These are phyloP conservation scores for Fusarium globosum DNA, from an alignment of 2,329 filamentous ascomycete genomes.

Conservation along the genomic window DNA sequence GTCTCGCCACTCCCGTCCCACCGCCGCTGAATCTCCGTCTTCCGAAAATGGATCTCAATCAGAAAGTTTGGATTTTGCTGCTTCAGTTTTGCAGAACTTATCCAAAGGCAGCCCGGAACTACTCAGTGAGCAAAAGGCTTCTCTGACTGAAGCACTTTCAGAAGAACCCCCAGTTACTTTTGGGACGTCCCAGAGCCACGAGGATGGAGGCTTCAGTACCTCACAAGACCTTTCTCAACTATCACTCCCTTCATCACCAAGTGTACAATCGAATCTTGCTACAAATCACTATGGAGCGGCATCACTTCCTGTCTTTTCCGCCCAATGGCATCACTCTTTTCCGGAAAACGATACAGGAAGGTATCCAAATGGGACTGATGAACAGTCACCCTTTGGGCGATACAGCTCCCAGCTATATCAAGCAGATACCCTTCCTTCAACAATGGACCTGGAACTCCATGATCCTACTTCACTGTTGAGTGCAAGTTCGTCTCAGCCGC, in stretches of 20 bases:
- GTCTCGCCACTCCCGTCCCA: not conserved
- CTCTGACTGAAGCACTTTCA: rapidly evolving
- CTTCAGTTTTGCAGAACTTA: rapidly evolving
- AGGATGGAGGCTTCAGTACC: rapidly evolving
- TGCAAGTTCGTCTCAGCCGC: rapidly evolving
- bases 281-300: rapidly evolving
- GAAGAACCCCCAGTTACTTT: rapidly evolving
- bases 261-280: rapidly evolving
- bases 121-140: rapidly evolving
- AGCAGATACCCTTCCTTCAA: not conserved
- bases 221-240: rapidly evolving
- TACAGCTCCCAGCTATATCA: not conserved
- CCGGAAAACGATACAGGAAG: rapidly evolving
- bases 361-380: not conserved
- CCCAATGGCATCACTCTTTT: not conserved
- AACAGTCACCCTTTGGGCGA: not conserved
- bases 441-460: not conserved
- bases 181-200: rapidly evolving
- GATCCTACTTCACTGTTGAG: rapidly evolving
- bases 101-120: rapidly evolving
- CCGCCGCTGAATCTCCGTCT: not conserved
- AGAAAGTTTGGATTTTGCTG: not conserved
- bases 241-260: not conserved
- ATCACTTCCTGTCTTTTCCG: rapidly evolving
- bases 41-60: not conserved